These are phyloP conservation scores for Teratosphaeriaceae sp. DNA, from an alignment of 2,329 filamentous ascomycete species.

Conservation along the genomic window DNA sequence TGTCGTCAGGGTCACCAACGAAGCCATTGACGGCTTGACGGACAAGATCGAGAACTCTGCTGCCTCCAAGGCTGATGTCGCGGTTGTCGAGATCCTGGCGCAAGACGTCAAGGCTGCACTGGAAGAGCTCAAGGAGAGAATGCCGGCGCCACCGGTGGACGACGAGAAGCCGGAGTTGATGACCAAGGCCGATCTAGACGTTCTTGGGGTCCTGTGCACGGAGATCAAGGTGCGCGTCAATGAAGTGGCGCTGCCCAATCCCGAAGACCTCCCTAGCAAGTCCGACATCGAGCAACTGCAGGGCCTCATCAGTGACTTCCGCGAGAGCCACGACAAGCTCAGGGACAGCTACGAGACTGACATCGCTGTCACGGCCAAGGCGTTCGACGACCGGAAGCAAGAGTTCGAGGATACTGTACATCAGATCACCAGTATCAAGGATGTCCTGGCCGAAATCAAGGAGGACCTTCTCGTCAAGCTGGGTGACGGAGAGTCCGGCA, in stretches of 20 bases:
- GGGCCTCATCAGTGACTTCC: conserved; percentile 44
- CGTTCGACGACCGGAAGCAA: conserved; percentile 74
- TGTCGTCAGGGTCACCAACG: conserved; percentile 67
- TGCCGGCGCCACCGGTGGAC: conserved; percentile 37
- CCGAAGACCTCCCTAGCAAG: conserved; percentile 65
- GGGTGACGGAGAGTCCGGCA: conserved; percentile 63
- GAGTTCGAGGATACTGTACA: conserved; percentile 75
- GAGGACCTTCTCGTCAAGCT: conserved; percentile 70
- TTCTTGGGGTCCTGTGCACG: conserved; percentile 72
- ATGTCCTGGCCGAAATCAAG: conserved; percentile 70
- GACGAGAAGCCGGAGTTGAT: conserved; percentile 50
- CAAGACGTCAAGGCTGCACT: conserved; percentile 69
- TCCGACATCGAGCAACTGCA: conserved; percentile 65
- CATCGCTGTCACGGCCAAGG: conserved; percentile 67
- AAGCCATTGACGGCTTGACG: conserved; percentile 60
- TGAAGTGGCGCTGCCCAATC: conserved; percentile 63
- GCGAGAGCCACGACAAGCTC: conserved; percentile 58
- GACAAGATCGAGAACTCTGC: conserved; percentile 60
- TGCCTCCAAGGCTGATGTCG: conserved; percentile 72
- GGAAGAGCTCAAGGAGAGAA: conserved; percentile 54
- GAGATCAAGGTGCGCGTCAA: conserved; percentile 77
- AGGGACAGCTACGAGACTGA: conserved; percentile 68
- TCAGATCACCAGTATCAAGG: conserved; percentile 71
- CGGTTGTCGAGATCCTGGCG: conserved; percentile 67
- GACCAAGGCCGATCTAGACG: conserved; percentile 73